Evolutionary conservation across 129 eudicot species (phyloP).

Genomic region (Helianthus tuberosus): DNA sequence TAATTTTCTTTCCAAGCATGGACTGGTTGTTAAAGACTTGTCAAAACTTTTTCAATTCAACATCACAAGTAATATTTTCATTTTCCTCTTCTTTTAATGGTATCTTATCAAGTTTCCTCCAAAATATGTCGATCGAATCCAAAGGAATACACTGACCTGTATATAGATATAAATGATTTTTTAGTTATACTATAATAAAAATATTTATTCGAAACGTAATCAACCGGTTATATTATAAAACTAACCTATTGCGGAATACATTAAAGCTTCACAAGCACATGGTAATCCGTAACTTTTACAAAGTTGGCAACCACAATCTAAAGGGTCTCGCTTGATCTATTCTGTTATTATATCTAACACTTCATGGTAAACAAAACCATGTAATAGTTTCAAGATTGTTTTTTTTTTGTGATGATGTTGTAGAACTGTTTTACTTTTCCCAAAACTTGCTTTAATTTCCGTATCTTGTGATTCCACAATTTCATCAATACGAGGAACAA

Average conservation of each 20-base stretch:
- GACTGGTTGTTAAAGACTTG: too few species aligned
- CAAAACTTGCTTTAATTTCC: neutral
- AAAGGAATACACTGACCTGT: neutral
- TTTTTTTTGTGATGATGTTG: neutral
- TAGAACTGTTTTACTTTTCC: neutral
- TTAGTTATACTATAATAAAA: neutral
- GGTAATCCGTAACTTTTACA: too few species aligned
- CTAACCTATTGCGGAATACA: too few species aligned
- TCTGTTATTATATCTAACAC: neutral
- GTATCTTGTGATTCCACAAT: neutral
- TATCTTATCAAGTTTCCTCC: neutral
- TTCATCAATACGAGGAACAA: neutral
- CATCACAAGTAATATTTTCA: too few species aligned
- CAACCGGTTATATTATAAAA: too few species aligned
- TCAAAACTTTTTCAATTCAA: too few species aligned
- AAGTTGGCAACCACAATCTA: too few species aligned
- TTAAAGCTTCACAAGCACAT: too few species aligned
- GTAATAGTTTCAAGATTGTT: neutral
- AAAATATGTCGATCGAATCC: neutral
- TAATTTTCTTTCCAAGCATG: too few species aligned
- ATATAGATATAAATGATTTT: neutral
- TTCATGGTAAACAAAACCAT: neutral
- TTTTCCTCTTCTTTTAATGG: neutral
- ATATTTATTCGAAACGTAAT: too few species aligned
- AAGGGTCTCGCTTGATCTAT: neutral